Percentiles rank a stretch among this genome's conserved stretches.
Conservation (phyloP, 2,329 filamentous ascomycete species). For the Sporothrix phasma region DNA sequence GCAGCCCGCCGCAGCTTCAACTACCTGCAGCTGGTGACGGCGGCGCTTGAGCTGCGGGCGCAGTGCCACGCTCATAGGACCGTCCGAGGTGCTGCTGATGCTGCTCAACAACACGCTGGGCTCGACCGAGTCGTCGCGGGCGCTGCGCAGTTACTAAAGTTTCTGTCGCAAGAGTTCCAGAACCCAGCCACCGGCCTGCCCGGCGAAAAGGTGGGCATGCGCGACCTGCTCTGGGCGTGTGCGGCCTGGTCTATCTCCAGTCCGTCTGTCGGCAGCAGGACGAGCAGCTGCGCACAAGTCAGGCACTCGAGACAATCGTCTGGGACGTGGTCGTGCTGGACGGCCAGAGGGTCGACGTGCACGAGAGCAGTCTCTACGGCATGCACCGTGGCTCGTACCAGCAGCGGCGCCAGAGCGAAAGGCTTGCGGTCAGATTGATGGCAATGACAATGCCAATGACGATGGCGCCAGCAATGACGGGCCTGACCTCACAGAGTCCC, state of each 20-base stretch:
- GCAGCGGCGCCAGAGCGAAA: background rate
- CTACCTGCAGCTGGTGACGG: conserved; percentile 18
- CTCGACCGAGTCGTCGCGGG: conserved; percentile 58
- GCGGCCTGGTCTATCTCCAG: conserved; percentile 53
- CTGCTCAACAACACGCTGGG: conserved; percentile 56
- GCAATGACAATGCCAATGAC: conserved; percentile 21
- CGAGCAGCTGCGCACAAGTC: conserved; percentile 38
- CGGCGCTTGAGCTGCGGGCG: conserved; percentile 18
- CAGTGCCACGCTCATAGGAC: conserved; percentile 26
- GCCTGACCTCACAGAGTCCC: conserved; percentile 37
- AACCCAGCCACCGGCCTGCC: conserved; percentile 50
- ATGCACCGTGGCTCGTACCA: conserved; percentile 23
- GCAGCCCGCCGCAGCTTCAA: conserved; percentile 17
- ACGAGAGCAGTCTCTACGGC: conserved; percentile 28
- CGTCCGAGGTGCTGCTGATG: conserved; percentile 48
- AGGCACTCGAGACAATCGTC: conserved; percentile 45
- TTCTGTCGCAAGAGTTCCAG: conserved; percentile 54
- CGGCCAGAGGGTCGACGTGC: conserved; percentile 47
- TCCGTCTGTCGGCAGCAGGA: conserved; percentile 42
- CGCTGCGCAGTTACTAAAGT: conserved; percentile 54
- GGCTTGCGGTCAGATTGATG: background rate
- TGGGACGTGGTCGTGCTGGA: conserved; percentile 59
- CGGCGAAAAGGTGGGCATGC: conserved; percentile 50
- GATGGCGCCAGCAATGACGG: conserved; percentile 21
- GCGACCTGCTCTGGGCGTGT: conserved; percentile 50